Percentiles rank a stretch among this genome's conserved stretches.
Evolutionary conservation across 805 yeast species (phyloP).

Genomic region (Metschnikowia vanudenii): DNA sequence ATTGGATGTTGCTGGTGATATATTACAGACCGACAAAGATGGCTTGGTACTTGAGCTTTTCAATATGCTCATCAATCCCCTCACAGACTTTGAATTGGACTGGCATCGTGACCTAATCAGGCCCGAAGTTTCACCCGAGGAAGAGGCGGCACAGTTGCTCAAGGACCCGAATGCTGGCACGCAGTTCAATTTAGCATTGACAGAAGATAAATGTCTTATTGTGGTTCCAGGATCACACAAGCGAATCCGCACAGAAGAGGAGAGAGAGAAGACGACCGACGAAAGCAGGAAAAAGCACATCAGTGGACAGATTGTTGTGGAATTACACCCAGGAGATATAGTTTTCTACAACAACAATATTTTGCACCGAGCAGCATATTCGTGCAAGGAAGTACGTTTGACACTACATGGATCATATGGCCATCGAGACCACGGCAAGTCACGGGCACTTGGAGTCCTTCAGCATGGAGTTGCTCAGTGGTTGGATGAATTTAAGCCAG

Average conservation of each 20-base stretch:
- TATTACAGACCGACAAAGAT: conserved; percentile 37
- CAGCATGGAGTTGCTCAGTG: conserved; percentile 53
- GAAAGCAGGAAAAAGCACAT: conserved; percentile 35
- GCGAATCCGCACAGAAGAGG: conserved; percentile 44
- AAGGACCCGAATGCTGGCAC: conserved; percentile 45
- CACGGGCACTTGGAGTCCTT: conserved; percentile 49
- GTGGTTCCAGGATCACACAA: conserved; percentile 50
- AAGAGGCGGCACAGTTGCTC: conserved; percentile 41
- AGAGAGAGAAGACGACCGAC: conserved; percentile 39
- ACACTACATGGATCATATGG: conserved; percentile 55
- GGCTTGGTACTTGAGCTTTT: conserved; percentile 47
- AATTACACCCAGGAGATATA: conserved; percentile 48
- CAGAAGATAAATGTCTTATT: conserved; percentile 46
- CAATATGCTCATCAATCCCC: conserved; percentile 53
- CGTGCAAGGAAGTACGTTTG: conserved; percentile 36
- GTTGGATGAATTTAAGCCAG: conserved; percentile 38
- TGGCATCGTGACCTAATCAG: conserved; percentile 54
- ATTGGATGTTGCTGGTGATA: conserved; percentile 40
- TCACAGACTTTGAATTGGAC: conserved; percentile 50
- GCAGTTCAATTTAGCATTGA: conserved; percentile 51
- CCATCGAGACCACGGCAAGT: conserved; percentile 38
- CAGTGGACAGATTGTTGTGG: conserved; percentile 39
- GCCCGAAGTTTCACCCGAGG: conserved; percentile 45
- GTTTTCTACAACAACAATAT: conserved; percentile 52
- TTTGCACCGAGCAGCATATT: conserved; percentile 47